These are phyloP conservation scores for Aureobasidium sp. DNA, from an alignment of 2,329 filamentous ascomycete species.

Conservation along the genomic window DNA sequence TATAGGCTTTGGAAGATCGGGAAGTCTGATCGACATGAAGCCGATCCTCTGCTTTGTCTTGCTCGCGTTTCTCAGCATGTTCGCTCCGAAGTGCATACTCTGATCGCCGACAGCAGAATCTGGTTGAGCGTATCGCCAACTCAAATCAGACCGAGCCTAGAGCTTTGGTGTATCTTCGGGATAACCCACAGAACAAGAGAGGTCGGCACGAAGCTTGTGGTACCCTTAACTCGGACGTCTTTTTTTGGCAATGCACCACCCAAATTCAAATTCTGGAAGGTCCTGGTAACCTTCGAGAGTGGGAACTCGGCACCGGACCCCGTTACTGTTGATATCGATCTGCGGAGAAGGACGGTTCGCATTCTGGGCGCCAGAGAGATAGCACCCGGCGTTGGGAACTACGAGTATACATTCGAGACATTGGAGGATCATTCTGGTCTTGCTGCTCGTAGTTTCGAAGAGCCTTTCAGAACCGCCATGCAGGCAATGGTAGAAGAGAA, in stretches of 20 bases:
- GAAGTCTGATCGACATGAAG: too few species aligned
- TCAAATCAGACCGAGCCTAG: rapidly evolving
- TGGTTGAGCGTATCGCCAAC: background rate
- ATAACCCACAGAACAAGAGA: background rate
- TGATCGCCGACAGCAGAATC: background rate
- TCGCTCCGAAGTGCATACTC: background rate
- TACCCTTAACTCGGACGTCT: background rate
- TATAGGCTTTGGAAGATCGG: too few species aligned
- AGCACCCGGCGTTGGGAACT: too few species aligned
- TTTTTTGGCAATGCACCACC: background rate
- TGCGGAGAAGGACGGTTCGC: background rate
- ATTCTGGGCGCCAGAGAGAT: background rate
- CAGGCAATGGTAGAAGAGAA: background rate
- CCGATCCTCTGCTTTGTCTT: background rate
- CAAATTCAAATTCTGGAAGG: background rate
- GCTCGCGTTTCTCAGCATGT: background rate
- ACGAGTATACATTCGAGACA: background rate
- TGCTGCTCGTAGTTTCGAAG: background rate
- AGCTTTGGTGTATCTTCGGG: rapidly evolving
- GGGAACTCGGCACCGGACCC: rapidly evolving
- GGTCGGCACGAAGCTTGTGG: background rate
- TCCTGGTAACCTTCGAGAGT: background rate
- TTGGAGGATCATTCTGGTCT: background rate
- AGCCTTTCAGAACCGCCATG: background rate
- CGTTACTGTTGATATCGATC: background rate